Evolutionary conservation across 2,329 filamentous ascomycete species (phyloP).

Genomic region (Claviceps humidiphila): DNA sequence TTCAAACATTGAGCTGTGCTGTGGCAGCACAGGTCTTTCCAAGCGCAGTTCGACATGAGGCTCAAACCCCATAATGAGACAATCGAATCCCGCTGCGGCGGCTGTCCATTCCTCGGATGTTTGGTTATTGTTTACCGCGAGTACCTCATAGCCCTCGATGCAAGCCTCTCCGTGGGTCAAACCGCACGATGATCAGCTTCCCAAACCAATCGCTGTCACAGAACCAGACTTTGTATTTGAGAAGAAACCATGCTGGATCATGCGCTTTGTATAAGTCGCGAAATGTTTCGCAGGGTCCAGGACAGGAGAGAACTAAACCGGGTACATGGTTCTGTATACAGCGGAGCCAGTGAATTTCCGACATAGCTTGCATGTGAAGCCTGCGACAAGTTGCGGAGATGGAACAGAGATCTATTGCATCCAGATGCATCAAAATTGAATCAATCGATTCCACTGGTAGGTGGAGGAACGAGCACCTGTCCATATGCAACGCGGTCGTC

Average conservation of each 20-base stretch:
- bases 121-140: slow-evolving; percentile 47
- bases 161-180: slow-evolving; percentile 57
- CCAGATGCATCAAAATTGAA: too few relatives aligned
- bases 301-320: slow-evolving; percentile 33
- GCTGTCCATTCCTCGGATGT: slow-evolving; percentile 50
- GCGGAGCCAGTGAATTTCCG: slow-evolving; percentile 60
- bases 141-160: slow-evolving; percentile 68
- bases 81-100: too few relatives aligned
- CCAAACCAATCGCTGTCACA: slow-evolving; percentile 60
- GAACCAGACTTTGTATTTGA: slow-evolving; percentile 75
- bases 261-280: slow-evolving; percentile 60
- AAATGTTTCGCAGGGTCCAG: slow-evolving; percentile 50
- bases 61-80: too few relatives aligned
- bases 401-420: too few relatives aligned
- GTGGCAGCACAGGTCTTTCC: too few relatives aligned
- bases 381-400: slow-evolving; percentile 18
- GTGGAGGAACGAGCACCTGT: too few relatives aligned
- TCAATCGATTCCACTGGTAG: too few relatives aligned
- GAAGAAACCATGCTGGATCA: slow-evolving; percentile 74
- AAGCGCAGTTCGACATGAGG: too few relatives aligned
- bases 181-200: slow-evolving; percentile 63
- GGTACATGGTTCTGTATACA: slow-evolving; percentile 59
- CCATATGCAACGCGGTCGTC: too few relatives aligned
- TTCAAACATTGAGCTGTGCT: too few relatives aligned
- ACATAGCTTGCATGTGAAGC: slow-evolving; percentile 44